Evolutionary conservation across 2,329 filamentous ascomycete species (phyloP), one percentile per base, ranked within the genome.

Genomic region (Zymoseptoria passerinii): DNA sequence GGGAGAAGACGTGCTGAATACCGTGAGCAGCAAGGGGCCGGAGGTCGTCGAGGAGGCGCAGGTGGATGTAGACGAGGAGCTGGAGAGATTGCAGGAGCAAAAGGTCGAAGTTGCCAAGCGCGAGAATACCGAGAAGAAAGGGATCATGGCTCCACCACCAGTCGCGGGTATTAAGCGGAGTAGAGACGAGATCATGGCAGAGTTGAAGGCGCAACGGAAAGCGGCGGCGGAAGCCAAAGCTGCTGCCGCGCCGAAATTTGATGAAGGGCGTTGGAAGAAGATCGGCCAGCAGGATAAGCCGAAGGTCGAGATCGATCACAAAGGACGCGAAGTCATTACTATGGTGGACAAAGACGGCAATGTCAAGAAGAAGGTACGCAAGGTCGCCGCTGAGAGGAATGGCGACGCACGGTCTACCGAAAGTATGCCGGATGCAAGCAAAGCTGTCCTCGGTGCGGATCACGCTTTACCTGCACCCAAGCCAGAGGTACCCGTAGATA

Each of bases 91-190:
- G 49, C 80, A 81, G 50, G 76, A 82, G 63, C 88, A 88, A 73
- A 85, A 90, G 71, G 80, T 92, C 27, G 86, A 83, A 29, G 83
- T 87, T 10, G 77, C 88, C 64, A 67, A 88, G 68, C 80, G 84
- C 58, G 81, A 86, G 68, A 75, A 77, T 64, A 73, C 72, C 50
- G 76, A 78, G 63, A 83, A 83, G 72, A 72, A 67, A 53, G 81
- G 81, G 2, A 75, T 72, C 49, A 79, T 79, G 71, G 73, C 75
- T 10, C 67, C 75, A 28, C 64, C 67, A 1, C 68, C 74, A 9
- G 66, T 76, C 28, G 75, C 76, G 28, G 78, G 78, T 1, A 72
- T 74, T 62, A 83, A 80, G 70, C 75, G 80, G 64, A 82, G 76
- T 10, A 72, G 84, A 58, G 79, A 85, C 67, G 81, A 83, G 57